Evolutionary conservation across 371 early-diverging fungal species (phyloP).

Genomic region (Apophysomyces ossiformis): DNA sequence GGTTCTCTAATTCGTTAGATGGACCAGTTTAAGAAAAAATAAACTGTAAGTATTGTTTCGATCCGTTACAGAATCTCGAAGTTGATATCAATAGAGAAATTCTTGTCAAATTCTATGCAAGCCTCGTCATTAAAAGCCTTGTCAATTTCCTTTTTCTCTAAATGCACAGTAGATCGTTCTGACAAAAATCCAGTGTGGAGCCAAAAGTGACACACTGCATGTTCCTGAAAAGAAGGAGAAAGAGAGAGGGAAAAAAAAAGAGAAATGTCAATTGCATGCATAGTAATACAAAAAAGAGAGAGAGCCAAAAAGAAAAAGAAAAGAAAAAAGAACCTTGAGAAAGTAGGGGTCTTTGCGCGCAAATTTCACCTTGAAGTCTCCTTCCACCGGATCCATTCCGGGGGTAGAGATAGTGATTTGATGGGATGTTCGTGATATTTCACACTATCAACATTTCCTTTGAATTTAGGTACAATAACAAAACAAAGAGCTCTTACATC

Average conservation of each 20-base stretch:
- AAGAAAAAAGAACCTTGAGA: conserved; percentile 20
- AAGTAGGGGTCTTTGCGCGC: conserved; percentile 36
- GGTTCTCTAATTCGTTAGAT: too few relatives aligned
- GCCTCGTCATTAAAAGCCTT: conserved; percentile 26
- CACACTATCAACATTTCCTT: conserved; percentile 22
- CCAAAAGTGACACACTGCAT: conserved; percentile 52
- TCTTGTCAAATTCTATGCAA: conserved; percentile 23
- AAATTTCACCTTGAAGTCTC: conserved; percentile 57
- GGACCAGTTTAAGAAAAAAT: too few relatives aligned
- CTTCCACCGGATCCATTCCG: conserved; percentile 33
- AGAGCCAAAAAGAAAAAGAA: not conserved
- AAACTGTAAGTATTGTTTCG: too few relatives aligned
- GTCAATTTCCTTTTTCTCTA: conserved; percentile 48
- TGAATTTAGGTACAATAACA: not conserved
- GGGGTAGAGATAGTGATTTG: conserved; percentile 33
- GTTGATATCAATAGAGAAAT: conserved; percentile 31
- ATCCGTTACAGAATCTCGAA: conserved; percentile 17
- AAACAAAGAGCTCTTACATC: conserved; percentile 24
- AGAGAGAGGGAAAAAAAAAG: too few relatives aligned
- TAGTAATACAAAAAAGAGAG: not conserved
- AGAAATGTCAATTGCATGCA: not conserved
- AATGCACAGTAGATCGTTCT: conserved; percentile 25
- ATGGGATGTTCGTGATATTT: conserved; percentile 25
- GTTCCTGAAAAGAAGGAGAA: conserved; percentile 12
- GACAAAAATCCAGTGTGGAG: conserved; percentile 57